These are phyloP conservation scores for Crataegus laevigata DNA, from an alignment of 306 rosid species.

Conservation along the genomic window DNA sequence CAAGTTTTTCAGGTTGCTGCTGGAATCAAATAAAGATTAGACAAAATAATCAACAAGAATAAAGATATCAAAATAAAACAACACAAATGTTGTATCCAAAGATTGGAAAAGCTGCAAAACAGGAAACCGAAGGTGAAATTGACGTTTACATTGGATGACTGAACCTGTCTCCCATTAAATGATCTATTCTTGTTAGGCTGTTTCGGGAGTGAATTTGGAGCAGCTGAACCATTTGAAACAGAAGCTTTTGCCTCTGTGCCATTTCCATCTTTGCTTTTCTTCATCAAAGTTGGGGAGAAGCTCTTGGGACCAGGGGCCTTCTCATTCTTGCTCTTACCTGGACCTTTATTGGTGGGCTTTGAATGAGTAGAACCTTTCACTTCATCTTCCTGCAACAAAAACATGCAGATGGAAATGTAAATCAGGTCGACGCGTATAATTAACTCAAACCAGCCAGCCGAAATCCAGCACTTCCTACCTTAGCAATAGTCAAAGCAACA, in stretches of 20 bases:
- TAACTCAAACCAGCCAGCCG: background rate
- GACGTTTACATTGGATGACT: slow-evolving; percentile 37
- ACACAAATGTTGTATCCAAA: background rate
- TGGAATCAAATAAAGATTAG: slow-evolving; percentile 25
- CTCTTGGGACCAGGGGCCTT: slow-evolving; percentile 36
- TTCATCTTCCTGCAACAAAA: slow-evolving; percentile 41
- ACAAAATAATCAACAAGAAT: slow-evolving; percentile 27
- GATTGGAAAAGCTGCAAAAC: slow-evolving; percentile 7
- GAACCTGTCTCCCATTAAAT: slow-evolving; percentile 45
- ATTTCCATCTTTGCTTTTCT: slow-evolving; percentile 57
- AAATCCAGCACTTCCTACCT: slow-evolving; percentile 29
- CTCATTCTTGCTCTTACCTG: slow-evolving; percentile 44
- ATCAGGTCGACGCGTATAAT: background rate
- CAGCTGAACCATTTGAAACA: slow-evolving; percentile 53
- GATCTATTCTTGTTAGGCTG: slow-evolving; percentile 44
- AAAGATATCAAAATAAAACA: slow-evolving; percentile 2
- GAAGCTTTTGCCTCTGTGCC: slow-evolving; percentile 38
- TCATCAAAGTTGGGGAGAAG: slow-evolving; percentile 26
- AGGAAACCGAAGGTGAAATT: slow-evolving; percentile 2
- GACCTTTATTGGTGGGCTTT: slow-evolving; percentile 40
- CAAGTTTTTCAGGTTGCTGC: slow-evolving; percentile 63
- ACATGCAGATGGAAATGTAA: slow-evolving; percentile 18
- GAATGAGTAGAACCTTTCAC: slow-evolving; percentile 25
- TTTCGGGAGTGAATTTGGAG: slow-evolving; percentile 38
- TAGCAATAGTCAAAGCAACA: slow-evolving; percentile 38